Evolutionary conservation across 2,329 filamentous ascomycete genomes (phyloP), one percentile per base, ranked within the genome.

Genomic region (Blastomyces emzantsi): DNA sequence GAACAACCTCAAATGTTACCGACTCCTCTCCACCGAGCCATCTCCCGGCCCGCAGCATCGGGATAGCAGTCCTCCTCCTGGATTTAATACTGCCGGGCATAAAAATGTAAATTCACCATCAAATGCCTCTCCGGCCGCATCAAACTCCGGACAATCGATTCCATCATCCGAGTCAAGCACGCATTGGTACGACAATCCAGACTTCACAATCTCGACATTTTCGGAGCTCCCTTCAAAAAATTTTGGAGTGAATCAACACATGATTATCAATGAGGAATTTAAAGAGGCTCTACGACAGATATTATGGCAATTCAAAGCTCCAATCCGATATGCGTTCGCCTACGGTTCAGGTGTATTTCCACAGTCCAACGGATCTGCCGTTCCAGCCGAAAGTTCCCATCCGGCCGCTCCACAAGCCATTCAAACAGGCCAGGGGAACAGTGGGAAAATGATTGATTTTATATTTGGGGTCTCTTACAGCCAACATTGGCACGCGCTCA

Each of bases 311-410:
- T 97, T 99, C 76, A 84, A 88, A 61, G 93, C 94, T 0, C 93
- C 94, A 0, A 96, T 99, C 68, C 87, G 92, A 63, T 97, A 97
- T 79, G 93, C 92, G 17, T 96, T 99, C 75, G 94, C 94, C 1
- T 99, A 99, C 73, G 94, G 94, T 28, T 97, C 93, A 6, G 94
- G 94, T 3, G 94, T 99, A 11, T 99, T 99, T 72, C 87, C 92
- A 0, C 94, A 99, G 74, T 79, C 79, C 59, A 83, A 83, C 68
- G 74, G 75, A 52, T 75, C 79, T 55, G 68, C 70, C 4, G 69
- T 71, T 47, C 72, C 70, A 62, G 72, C 66, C 73, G 78, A 72
- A 30, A 82, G 84, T 60, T 85, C 87, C 25, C 93, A 97, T 72
- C 88, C 92, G 7, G 87, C 92, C 66, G 87, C 93, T 1, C 90